Evolutionary conservation across 306 rosid genomes (phyloP).

Genomic region (Malus asiatica): DNA sequence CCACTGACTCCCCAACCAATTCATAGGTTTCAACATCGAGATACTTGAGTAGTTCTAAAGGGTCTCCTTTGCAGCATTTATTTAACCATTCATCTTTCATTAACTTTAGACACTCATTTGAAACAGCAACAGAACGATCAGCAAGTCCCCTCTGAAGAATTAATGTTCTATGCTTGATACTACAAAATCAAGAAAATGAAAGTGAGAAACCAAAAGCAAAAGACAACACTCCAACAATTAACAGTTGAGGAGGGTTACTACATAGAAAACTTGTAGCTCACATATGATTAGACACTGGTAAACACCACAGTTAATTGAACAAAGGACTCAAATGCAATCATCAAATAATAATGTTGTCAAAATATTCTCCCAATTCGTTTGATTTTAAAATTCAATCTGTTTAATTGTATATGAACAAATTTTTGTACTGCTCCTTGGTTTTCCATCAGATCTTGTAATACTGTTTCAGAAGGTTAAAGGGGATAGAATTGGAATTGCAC

Average conservation of each 20-base stretch:
- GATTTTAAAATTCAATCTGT: background rate
- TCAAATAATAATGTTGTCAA: background rate
- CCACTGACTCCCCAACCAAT: conserved; percentile 75
- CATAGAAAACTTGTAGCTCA: background rate
- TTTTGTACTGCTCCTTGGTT: background rate
- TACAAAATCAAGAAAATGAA: conserved; percentile 10
- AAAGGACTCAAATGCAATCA: background rate
- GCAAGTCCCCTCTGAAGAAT: conserved; percentile 91
- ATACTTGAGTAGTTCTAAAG: conserved; percentile 70
- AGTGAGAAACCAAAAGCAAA: background rate
- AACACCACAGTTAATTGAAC: background rate
- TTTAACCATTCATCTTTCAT: conserved; percentile 89
- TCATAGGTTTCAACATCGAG: conserved; percentile 98
- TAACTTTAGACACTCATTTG: conserved; percentile 78
- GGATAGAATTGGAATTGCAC: background rate
- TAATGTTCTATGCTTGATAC: conserved; percentile 77
- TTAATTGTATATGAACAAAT: background rate
- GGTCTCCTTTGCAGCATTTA: conserved; percentile 64
- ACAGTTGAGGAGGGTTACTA: background rate
- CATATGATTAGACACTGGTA: too few relatives aligned
- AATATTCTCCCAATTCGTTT: background rate
- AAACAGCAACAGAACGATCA: conserved; percentile 74
- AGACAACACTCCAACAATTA: background rate
- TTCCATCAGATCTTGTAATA: background rate
- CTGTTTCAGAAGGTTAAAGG: conserved; percentile 1